Evolutionary conservation across 192 early-diverging fungal genomes (phyloP).

Genomic region (Backusella sp.): DNA sequence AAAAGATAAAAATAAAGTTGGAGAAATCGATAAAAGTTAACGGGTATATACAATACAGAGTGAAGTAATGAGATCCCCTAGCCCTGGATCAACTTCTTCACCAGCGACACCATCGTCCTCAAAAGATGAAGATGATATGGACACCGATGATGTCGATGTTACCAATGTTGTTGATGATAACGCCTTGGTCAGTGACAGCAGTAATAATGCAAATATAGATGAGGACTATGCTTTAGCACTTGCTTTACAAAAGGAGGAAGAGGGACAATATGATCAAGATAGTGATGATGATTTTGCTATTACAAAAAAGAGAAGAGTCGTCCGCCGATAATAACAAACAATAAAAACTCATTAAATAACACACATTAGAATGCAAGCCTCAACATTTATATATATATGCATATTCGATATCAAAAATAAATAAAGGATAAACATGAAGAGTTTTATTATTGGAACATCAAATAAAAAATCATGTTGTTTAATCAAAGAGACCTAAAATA

Average conservation of each 20-base stretch:
- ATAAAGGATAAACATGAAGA: neutral
- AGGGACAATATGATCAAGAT: constrained; percentile 1
- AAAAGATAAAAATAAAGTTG: neutral
- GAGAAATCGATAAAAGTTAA: neutral
- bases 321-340: neutral
- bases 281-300: constrained; percentile 18
- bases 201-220: neutral
- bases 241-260: constrained; percentile 31
- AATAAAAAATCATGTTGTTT: constrained; percentile 9
- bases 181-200: neutral
- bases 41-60: neutral
- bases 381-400: neutral
- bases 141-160: neutral
- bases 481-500: constrained; percentile 26
- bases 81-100: constrained; percentile 1
- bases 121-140: constrained; percentile 1
- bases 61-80: neutral
- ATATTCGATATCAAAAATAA: neutral
- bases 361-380: neutral
- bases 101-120: neutral
- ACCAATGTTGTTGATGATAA: neutral
- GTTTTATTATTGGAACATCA: neutral
- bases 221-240: constrained; percentile 28
- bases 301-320: constrained; percentile 16
- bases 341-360: neutral